phyloP scores from a whole-genome alignment of 108 stramenopile species.

The Cyclotella atomus region DNA sequence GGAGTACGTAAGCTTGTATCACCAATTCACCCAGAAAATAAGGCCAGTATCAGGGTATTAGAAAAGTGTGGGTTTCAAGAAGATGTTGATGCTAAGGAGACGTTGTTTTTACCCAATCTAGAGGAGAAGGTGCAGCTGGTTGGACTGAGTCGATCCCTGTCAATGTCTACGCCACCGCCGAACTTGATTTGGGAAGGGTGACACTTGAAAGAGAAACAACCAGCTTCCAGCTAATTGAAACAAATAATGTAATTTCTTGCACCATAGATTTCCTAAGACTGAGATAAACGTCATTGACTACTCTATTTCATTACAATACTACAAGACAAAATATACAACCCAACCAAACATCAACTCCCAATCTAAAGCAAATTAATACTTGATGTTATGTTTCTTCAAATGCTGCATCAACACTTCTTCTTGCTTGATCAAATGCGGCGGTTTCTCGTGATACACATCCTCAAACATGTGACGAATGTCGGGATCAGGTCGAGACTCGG shows the following conservation, averaged over 20 bases:
- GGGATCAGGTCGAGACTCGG: conserved; percentile 87
- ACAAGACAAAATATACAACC: not conserved
- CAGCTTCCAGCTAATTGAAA: no score
- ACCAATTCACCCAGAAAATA: conserved; percentile 10
- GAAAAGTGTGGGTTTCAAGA: conserved; percentile 28
- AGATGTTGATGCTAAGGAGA: not conserved
- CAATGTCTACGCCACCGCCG: conserved; percentile 9
- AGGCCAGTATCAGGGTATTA: conserved; percentile 4
- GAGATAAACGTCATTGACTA: not conserved
- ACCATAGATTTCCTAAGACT: no score
- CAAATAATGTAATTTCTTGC: no score
- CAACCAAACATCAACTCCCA: not conserved
- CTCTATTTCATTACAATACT: not conserved
- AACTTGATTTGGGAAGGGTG: conserved; percentile 18
- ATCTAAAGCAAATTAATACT: not conserved
- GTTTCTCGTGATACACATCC: conserved; percentile 95
- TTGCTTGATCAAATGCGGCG: conserved; percentile 85
- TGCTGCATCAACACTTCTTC: conserved; percentile 71
- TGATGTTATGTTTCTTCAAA: conserved; percentile 60
- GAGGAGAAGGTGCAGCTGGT: not conserved
- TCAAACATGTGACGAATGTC: conserved; percentile 81
- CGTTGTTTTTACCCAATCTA: conserved; percentile 10
- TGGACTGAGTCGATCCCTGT: conserved; percentile 3
- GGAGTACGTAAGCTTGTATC: conserved; percentile 15
- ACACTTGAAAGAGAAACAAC: not conserved